phyloP scores from a whole-genome alignment of 2,329 filamentous ascomycete genomes.

The Penicillium sp. region DNA sequence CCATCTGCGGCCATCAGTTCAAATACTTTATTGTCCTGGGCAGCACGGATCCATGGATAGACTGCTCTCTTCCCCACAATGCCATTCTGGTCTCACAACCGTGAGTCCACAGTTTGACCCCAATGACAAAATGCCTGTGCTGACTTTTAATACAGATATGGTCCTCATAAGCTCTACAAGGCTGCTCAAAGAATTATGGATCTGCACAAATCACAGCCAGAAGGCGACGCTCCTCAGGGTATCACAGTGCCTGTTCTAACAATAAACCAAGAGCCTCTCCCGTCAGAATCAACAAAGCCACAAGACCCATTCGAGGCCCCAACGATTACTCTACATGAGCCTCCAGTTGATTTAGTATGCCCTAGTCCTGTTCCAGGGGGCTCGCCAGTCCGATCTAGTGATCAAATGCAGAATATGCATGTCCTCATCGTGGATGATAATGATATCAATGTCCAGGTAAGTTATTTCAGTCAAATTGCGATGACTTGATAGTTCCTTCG shows the following conservation, averaged over 20 bases:
- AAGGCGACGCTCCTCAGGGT: not conserved
- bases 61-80: slow-evolving; percentile 7
- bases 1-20: slow-evolving; percentile 1
- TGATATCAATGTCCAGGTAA: slow-evolving; percentile 41
- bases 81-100: slow-evolving; percentile 29
- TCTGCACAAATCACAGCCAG: not conserved
- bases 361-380: not conserved
- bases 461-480: too few relatives aligned
- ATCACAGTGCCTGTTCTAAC: not conserved
- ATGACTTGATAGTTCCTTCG: not conserved
- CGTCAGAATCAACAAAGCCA: not conserved
- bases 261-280: not conserved
- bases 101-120: slow-evolving; percentile 14
- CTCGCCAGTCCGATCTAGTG: not conserved
- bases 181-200: slow-evolving; percentile 19
- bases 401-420: slow-evolving; percentile 11
- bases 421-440: slow-evolving; percentile 46
- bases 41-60: not conserved
- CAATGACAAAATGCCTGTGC: not conserved
- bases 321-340: not conserved
- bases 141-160: slow-evolving; percentile 24
- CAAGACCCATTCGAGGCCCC: not conserved
- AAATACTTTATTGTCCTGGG: slow-evolving; percentile 26
- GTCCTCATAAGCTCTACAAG: slow-evolving; percentile 27
- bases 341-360: not conserved